phyloP scores from a whole-genome alignment of 192 early-diverging fungal species.

The Umbelopsis sp. region DNA sequence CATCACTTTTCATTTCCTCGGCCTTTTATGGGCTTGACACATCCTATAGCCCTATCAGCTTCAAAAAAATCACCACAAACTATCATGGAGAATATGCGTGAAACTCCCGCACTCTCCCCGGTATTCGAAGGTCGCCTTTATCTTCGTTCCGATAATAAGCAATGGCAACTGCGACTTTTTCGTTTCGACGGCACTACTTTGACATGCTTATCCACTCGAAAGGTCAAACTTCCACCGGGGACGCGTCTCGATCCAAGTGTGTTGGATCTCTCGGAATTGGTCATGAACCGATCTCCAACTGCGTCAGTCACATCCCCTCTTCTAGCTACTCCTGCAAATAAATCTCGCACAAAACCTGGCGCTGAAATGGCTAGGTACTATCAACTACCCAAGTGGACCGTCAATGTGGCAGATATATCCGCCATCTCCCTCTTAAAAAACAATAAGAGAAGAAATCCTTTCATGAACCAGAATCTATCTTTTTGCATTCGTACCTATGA shows the following conservation, averaged over 20 bases:
- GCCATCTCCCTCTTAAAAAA: slow-evolving; percentile 28
- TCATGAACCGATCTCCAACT: background rate
- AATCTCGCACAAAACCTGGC: background rate
- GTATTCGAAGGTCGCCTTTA: slow-evolving; percentile 43
- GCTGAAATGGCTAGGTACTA: slow-evolving; percentile 29
- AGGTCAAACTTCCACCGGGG: slow-evolving; percentile 30
- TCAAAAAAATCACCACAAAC: background rate
- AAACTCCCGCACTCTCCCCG: slow-evolving; percentile 30
- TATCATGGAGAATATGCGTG: slow-evolving; percentile 26
- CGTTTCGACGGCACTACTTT: slow-evolving; percentile 40
- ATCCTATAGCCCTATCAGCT: background rate
- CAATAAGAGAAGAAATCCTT: slow-evolving; percentile 6
- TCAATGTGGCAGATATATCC: slow-evolving; percentile 34
- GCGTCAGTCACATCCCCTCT: slow-evolving; percentile 25
- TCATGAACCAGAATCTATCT: slow-evolving; percentile 14
- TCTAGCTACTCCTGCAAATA: slow-evolving; percentile 31
- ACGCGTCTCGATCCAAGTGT: slow-evolving; percentile 12
- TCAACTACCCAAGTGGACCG: slow-evolving; percentile 39
- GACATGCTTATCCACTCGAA: slow-evolving; percentile 33
- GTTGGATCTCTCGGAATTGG: slow-evolving; percentile 2
- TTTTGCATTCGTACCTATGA: slow-evolving; percentile 37
- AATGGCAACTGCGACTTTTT: slow-evolving; percentile 41
- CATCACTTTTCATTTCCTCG: background rate
- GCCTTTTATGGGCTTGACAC: slow-evolving; percentile 11
- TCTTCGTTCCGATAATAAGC: slow-evolving; percentile 30